phyloP scores from a whole-genome alignment of 495 filamentous ascomycete genomes.

The Aspergillus affinis region DNA sequence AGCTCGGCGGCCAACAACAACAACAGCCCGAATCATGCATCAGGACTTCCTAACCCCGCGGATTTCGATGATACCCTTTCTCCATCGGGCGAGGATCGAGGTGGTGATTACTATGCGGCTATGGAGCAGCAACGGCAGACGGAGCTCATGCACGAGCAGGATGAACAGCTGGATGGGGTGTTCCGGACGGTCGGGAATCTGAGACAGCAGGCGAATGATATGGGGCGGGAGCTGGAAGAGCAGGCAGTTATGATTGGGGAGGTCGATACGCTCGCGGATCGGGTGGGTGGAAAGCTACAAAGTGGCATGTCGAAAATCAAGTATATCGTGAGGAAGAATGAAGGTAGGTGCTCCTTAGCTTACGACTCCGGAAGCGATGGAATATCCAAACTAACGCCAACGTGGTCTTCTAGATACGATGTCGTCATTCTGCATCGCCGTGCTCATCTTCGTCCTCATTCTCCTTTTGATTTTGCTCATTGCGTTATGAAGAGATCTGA shows the following conservation, averaged over 20 bases:
- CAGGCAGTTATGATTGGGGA: conserved; percentile 79
- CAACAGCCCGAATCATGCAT: conserved; percentile 13
- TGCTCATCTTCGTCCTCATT: conserved; percentile 82
- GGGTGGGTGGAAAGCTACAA: conserved; percentile 81
- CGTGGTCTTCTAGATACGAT: conserved; percentile 58
- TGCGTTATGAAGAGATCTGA: conserved; percentile 44
- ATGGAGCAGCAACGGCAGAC: conserved; percentile 91
- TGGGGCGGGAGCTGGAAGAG: conserved; percentile 94
- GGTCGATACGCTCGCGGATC: conserved; percentile 77
- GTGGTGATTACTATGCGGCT: conserved; percentile 72
- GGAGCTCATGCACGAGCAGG: conserved; percentile 93
- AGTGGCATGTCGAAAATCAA: conserved; percentile 82
- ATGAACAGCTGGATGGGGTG: conserved; percentile 87
- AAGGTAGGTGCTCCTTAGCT: conserved; percentile 57
- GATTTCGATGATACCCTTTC: conserved; percentile 58
- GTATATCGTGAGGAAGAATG: conserved; percentile 84
- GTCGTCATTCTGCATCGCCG: conserved; percentile 89
- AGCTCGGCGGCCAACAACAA: conserved; percentile 17
- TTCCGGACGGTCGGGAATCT: conserved; percentile 90
- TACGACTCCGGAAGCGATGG: background rate
- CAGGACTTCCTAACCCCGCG: conserved; percentile 66
- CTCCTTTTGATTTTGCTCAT: conserved; percentile 75
- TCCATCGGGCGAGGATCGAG: conserved; percentile 38
- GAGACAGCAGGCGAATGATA: conserved; percentile 83
- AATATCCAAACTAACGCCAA: conserved; percentile 24